Evolutionary conservation across 768 basidiomycete species (phyloP).

Genomic region (Boletales sp.): DNA sequence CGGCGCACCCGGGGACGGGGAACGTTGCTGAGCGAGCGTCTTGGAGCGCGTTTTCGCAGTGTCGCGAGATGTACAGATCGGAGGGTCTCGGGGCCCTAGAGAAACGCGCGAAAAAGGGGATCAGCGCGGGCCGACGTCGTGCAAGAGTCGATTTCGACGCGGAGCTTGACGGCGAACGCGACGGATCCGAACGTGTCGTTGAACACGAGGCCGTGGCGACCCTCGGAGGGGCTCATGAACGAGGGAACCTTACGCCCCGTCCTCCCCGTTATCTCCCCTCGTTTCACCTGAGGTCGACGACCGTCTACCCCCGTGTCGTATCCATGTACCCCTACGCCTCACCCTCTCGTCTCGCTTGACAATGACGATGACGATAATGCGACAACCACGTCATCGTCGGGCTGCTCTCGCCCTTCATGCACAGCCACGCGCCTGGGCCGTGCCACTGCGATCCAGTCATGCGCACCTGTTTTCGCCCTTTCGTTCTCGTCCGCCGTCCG

Average conservation of each 20-base stretch:
- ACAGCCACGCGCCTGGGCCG: too few relatives aligned
- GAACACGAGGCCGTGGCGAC: slow-evolving; percentile 70
- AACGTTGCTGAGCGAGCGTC: slow-evolving; percentile 52
- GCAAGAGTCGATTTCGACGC: slow-evolving; percentile 56
- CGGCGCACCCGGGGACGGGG: too few relatives aligned
- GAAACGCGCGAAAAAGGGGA: slow-evolving; percentile 72
- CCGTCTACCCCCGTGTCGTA: too few relatives aligned
- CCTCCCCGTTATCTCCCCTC: too few relatives aligned
- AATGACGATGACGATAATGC: too few relatives aligned
- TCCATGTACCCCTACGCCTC: too few relatives aligned
- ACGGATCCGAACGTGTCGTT: slow-evolving; percentile 60
- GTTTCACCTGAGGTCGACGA: too few relatives aligned
- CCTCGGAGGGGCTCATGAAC: slow-evolving; percentile 71
- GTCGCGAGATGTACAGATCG: slow-evolving; percentile 67
- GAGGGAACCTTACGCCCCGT: slow-evolving; percentile 70
- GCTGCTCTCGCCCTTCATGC: too few relatives aligned
- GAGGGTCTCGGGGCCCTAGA: slow-evolving; percentile 80
- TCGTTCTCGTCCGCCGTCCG: too few relatives aligned
- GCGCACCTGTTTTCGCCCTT: too few relatives aligned
- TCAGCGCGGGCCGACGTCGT: slow-evolving; percentile 66
- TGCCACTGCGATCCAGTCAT: background rate
- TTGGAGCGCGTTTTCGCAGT: slow-evolving; percentile 67
- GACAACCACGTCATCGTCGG: too few relatives aligned
- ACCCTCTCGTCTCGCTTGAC: too few relatives aligned
- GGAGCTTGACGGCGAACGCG: slow-evolving; percentile 66